Evolutionary conservation across 257 asterid genomes (phyloP).

Genomic region (Solanum tarapatanum): DNA sequence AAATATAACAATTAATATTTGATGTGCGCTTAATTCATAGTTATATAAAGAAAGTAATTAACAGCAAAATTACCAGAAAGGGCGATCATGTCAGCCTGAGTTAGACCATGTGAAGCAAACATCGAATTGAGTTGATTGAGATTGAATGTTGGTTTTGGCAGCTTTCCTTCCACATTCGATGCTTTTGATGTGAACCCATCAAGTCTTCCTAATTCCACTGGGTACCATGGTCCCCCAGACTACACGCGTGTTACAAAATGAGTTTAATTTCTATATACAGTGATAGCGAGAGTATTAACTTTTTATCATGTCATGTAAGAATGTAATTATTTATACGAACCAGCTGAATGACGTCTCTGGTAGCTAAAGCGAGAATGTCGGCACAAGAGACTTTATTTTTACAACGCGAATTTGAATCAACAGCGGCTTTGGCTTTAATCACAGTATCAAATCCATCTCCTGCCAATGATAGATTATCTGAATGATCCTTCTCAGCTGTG

Average conservation of each 20-base stretch:
- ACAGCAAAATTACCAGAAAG: constrained; percentile 49
- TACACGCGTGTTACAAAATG: background rate
- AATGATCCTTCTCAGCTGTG: constrained; percentile 74
- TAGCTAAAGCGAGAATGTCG: constrained; percentile 75
- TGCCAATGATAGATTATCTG: constrained; percentile 78
- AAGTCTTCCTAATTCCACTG: constrained; percentile 71
- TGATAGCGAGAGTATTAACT: background rate
- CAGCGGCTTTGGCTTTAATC: constrained; percentile 73
- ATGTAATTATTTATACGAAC: constrained; percentile 14
- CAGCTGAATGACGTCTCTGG: constrained; percentile 68
- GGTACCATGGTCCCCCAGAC: constrained; percentile 75
- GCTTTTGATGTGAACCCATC: constrained; percentile 69
- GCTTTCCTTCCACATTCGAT: constrained; percentile 50
- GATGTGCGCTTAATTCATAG: background rate
- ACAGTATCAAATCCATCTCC: constrained; percentile 95
- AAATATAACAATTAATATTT: background rate
- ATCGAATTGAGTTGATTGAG: constrained; percentile 50
- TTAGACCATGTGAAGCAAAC: constrained; percentile 48
- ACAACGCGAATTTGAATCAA: constrained; percentile 49
- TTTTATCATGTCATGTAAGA: background rate
- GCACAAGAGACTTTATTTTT: constrained; percentile 78
- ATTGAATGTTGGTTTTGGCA: constrained; percentile 61
- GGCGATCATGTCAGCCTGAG: constrained; percentile 75
- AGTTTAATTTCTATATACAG: background rate
- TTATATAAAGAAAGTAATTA: background rate